Conservation (phyloP, 2,329 filamentous ascomycete species). For the Coniosporium tulheliwenetii region DNA sequence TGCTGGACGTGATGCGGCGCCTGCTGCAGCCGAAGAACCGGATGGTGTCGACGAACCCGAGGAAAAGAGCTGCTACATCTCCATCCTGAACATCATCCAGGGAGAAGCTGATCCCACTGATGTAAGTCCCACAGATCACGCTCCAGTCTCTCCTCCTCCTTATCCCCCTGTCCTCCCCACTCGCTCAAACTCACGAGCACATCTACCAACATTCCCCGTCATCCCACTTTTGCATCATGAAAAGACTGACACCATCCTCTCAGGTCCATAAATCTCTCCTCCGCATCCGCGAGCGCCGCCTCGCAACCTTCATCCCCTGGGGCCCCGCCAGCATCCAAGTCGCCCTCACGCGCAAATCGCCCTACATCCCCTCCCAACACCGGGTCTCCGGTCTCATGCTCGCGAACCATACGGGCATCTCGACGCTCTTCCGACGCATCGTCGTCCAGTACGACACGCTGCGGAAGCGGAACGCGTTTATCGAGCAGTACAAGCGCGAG, state of each 20-base stretch:
- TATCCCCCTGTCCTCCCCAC: neutral
- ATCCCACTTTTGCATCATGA: constrained; percentile 4
- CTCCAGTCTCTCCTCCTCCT: neutral
- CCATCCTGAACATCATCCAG: constrained; percentile 96
- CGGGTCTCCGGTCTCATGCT: constrained; percentile 94
- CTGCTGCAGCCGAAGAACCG: constrained; percentile 95
- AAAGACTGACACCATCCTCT: neutral
- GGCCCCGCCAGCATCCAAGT: constrained; percentile 96
- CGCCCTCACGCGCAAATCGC: constrained; percentile 87
- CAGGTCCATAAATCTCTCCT: constrained; percentile 89
- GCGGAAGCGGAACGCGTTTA: constrained; percentile 90
- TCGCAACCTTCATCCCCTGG: constrained; percentile 97
- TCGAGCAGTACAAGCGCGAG: constrained; percentile 93
- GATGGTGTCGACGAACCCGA: constrained; percentile 92
- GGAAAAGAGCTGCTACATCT: constrained; percentile 99
- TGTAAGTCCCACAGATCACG: constrained; percentile 23
- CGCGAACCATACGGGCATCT: constrained; percentile 94
- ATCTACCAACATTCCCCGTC: no score
- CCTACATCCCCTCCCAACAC: constrained; percentile 89
- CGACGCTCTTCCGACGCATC: constrained; percentile 91
- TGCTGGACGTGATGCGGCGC: constrained; percentile 92
- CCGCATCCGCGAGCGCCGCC: constrained; percentile 80
- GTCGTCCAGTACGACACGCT: constrained; percentile 84
- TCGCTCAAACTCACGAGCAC: no score
- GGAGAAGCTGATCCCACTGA: constrained; percentile 96